Conservation (phyloP, 768 basidiomycete genomes). For the Trametopsis cervina region DNA sequence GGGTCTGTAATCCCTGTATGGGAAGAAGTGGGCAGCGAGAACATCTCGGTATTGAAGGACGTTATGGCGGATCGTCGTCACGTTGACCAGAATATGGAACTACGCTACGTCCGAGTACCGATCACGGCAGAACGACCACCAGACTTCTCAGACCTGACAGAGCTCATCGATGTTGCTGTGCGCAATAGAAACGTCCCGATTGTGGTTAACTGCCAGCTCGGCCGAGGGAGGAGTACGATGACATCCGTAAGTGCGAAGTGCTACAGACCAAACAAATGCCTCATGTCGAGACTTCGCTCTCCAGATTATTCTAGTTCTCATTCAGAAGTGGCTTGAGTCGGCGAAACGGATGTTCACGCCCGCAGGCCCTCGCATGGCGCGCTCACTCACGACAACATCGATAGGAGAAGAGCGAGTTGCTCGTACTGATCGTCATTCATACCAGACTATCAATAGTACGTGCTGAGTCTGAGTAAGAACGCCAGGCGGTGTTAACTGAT, state of each 20-base stretch:
- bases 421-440: slow-evolving; percentile 50
- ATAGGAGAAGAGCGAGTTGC: slow-evolving; percentile 29
- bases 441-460: slow-evolving; percentile 86
- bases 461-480: slow-evolving; percentile 2
- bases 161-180: slow-evolving; percentile 74
- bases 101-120: slow-evolving; percentile 81
- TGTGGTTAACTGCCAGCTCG: slow-evolving; percentile 94
- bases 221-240: slow-evolving; percentile 84
- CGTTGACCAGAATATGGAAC: slow-evolving; percentile 43
- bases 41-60: slow-evolving; percentile 81
- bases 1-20: slow-evolving; percentile 90
- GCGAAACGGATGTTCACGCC: slow-evolving; percentile 26
- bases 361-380: slow-evolving; percentile 27
- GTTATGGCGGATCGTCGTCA: slow-evolving; percentile 63
- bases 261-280: not conserved
- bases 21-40: slow-evolving; percentile 73
- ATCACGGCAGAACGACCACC: slow-evolving; percentile 86
- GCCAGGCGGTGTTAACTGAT: slow-evolving; percentile 1
- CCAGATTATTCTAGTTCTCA: slow-evolving; percentile 75
- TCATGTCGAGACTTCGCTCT: not conserved
- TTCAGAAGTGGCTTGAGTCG: slow-evolving; percentile 72
- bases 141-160: slow-evolving; percentile 66
- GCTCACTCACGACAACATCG: slow-evolving; percentile 41
- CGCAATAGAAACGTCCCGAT: slow-evolving; percentile 69
- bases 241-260: slow-evolving; percentile 54